These are phyloP conservation scores for Coemansia sp. DNA, from an alignment of 192 early-diverging fungal species.

Conservation along the genomic window DNA sequence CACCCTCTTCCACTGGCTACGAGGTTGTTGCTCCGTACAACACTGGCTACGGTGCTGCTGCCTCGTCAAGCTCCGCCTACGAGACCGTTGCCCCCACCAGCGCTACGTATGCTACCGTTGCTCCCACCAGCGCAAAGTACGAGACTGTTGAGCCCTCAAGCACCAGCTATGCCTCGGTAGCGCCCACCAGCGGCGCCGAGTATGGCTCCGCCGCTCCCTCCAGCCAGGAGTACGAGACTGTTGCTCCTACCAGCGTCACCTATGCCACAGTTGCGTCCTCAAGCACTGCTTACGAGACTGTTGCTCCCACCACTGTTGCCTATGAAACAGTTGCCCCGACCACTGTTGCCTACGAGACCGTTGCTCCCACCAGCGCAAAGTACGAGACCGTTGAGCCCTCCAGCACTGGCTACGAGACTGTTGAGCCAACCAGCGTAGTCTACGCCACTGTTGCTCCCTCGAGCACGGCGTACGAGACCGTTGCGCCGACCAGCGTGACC, in stretches of 20 bases:
- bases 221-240: not conserved
- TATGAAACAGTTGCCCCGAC: not conserved
- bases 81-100: not conserved
- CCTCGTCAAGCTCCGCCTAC: not conserved
- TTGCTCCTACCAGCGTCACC: constrained; percentile 2
- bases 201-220: not conserved
- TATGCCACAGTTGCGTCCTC: not conserved
- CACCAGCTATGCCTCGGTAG: no score
- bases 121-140: constrained; percentile 1
- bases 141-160: not conserved
- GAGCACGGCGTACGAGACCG: not conserved
- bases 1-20: not conserved
- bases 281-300: not conserved
- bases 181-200: not conserved
- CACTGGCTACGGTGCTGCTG: not conserved
- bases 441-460: not conserved
- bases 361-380: not conserved
- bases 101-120: not conserved
- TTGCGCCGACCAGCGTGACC: not conserved
- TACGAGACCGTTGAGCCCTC: not conserved
- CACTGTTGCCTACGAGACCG: not conserved
- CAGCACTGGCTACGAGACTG: not conserved
- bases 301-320: not conserved
- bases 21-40: not conserved
- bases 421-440: constrained; percentile 1